Evolutionary conservation across 208 protist genomes (phyloP).

Genomic region (Acanthamoeba lenticulata): DNA sequence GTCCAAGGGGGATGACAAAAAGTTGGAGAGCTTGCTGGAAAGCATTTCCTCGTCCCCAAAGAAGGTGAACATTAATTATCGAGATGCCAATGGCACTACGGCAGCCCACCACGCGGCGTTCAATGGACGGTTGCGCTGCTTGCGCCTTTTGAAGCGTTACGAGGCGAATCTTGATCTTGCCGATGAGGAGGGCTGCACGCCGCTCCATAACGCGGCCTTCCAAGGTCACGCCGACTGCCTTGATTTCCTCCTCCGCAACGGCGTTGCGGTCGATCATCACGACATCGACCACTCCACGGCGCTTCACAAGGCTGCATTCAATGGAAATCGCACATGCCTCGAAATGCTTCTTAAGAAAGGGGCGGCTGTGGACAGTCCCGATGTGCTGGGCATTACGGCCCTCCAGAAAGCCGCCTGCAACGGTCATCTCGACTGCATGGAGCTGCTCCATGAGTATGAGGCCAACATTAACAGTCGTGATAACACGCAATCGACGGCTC

Average conservation of each 20-base stretch:
- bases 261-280: neutral
- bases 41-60: neutral
- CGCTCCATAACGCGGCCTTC: neutral
- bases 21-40: neutral
- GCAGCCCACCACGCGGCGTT: neutral
- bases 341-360: neutral
- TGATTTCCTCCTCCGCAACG: neutral
- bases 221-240: slow-evolving; percentile 7
- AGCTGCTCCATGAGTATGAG: neutral
- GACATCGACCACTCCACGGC: neutral
- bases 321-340: neutral
- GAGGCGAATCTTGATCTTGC: neutral
- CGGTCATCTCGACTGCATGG: neutral
- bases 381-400: neutral
- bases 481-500: neutral
- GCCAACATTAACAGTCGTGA: neutral
- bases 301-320: slow-evolving; percentile 1
- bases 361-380: neutral
- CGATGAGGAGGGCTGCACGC: slow-evolving; percentile 1
- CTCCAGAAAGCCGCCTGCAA: slow-evolving; percentile 26
- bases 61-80: neutral
- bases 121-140: neutral
- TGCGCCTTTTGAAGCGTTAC: neutral
- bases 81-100: slow-evolving; percentile 1
- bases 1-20: neutral